Evolutionary conservation across 805 yeast genomes (phyloP).

Genomic region (Starmerella ratchasimensis): DNA sequence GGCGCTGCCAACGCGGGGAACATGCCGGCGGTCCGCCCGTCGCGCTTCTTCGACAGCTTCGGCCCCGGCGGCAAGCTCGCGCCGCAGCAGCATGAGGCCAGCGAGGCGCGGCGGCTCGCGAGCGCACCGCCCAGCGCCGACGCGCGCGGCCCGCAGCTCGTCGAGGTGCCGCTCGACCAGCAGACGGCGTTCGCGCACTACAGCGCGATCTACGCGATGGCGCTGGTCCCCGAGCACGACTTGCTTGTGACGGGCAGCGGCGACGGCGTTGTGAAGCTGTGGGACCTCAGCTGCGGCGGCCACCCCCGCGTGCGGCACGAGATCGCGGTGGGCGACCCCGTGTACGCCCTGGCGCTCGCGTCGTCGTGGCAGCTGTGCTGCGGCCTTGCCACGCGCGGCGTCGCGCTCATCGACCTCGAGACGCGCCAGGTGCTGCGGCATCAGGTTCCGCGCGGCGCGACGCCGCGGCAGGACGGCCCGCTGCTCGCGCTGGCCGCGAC

Average conservation of each 20-base stretch:
- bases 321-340: constrained; percentile 47
- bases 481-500: constrained; percentile 48
- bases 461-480: constrained; percentile 21
- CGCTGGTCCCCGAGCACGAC: constrained; percentile 19
- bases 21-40: constrained; percentile 44
- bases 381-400: constrained; percentile 60
- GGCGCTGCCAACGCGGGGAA: constrained; percentile 7
- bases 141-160: constrained; percentile 9
- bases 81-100: constrained; percentile 23
- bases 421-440: constrained; percentile 51
- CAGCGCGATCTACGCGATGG: constrained; percentile 72
- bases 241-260: constrained; percentile 66
- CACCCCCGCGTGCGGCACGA: constrained; percentile 19
- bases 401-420: constrained; percentile 78
- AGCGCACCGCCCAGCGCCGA: neutral
- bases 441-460: constrained; percentile 13
- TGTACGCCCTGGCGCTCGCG: constrained; percentile 49
- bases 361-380: constrained; percentile 62
- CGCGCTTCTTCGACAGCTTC: constrained; percentile 76
- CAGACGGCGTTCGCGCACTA: constrained; percentile 74
- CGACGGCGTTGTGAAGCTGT: constrained; percentile 72
- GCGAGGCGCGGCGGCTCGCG: constrained; percentile 5
- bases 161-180: constrained; percentile 50
- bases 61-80: constrained; percentile 60
- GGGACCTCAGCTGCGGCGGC: constrained; percentile 37